Evolutionary conservation across 495 filamentous ascomycete genomes (phyloP).

Genomic region (Rusavskia elegans): DNA sequence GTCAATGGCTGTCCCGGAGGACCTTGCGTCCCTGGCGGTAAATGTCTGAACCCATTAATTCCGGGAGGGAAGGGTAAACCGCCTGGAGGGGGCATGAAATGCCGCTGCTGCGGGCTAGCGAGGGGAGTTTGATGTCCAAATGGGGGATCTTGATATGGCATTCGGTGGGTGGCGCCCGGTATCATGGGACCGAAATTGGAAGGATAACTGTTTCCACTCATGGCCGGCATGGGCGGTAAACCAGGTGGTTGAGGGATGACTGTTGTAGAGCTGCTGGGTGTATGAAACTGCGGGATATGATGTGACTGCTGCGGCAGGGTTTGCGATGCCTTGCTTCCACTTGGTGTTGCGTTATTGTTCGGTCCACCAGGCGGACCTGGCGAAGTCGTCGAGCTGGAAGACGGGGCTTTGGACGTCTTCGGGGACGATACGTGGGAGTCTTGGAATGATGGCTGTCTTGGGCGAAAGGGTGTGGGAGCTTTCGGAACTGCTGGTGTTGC

Average conservation of each 20-base stretch:
- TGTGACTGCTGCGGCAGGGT: conserved; percentile 32
- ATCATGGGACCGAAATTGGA: conserved; percentile 8
- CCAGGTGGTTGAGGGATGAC: conserved; percentile 28
- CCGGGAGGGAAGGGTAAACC: conserved; percentile 42
- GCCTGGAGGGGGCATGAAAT: conserved; percentile 40
- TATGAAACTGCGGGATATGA: conserved; percentile 25
- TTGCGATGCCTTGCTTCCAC: conserved; percentile 15
- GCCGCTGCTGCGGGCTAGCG: conserved; percentile 29
- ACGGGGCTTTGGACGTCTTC: conserved; percentile 38
- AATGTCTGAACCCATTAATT: conserved; percentile 40
- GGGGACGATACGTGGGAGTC: conserved; percentile 57
- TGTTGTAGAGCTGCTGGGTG: conserved; percentile 31
- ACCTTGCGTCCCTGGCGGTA: conserved; percentile 31
- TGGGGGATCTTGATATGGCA: conserved; percentile 27
- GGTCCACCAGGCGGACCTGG: conserved; percentile 41
- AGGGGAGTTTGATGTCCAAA: conserved; percentile 33
- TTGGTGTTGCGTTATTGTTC: conserved; percentile 22
- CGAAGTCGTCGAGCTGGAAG: conserved; percentile 46
- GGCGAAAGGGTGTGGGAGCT: conserved; percentile 58
- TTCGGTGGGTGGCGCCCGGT: conserved; percentile 17
- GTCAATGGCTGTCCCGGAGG: conserved; percentile 2
- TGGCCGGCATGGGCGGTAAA: conserved; percentile 31
- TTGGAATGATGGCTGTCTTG: conserved; percentile 68
- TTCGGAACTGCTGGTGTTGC: conserved; percentile 75
- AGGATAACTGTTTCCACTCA: conserved; percentile 31